These are phyloP conservation scores for sunflower (Helianthus annuus) DNA, from an alignment of 129 eudicot species.

Conservation along the genomic window HanXRQr2.0-SUNRISE NC_035446.2:170233823-170234322, in stretches of 20 bases:
- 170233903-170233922: constrained; percentile 29
- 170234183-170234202: constrained; percentile 27
- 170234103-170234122: too few species aligned
- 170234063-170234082: too few species aligned
- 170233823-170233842: constrained; percentile 16
- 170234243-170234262: constrained; percentile 3
- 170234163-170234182: neutral
- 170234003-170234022: constrained; percentile 31
- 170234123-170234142: neutral
- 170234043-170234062: constrained; percentile 4
- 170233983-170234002: constrained; percentile 25
- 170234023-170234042: constrained; percentile 19
- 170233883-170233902: constrained; percentile 23
- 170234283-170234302: constrained; percentile 67
- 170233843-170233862: constrained; percentile 30
- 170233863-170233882: constrained; percentile 29
- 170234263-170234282: constrained; percentile 25
- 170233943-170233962: neutral
- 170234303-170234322: constrained; percentile 47
- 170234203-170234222: constrained; percentile 34
- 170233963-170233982: constrained; percentile 32
- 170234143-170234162: neutral
- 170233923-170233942: constrained; percentile 10
- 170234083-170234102: too few species aligned
- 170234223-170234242: constrained; percentile 26